Base-by-base conservation (phyloP, 352 stramenopile genomes). In the Pythium dissotocum region DNA sequence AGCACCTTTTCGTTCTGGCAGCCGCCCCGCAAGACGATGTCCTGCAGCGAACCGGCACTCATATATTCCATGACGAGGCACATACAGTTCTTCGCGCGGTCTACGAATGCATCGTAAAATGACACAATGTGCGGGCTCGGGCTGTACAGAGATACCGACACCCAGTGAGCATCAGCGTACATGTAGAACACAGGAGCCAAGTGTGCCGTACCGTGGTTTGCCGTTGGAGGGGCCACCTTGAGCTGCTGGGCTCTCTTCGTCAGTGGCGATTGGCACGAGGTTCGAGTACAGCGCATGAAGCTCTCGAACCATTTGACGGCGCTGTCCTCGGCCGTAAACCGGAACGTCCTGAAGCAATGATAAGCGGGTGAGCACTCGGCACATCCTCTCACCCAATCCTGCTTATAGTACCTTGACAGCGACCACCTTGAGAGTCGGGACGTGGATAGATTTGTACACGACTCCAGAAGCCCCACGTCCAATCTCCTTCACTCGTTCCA, bases 61-160 rank as follows among this genome's bases (percentile, higher is more conserved):
- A 98, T 98, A 65, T 97, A 98, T 71, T 98, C 91, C 87, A 98
- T 96, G 32, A 98, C 91, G 53, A 98, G 76, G 40, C 80, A 94
- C 49, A 98, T 92, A 30, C 78, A 93, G 67, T 94, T 95, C 64
- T 96, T 94, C 18, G 86, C 77, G 12, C 84, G 79, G 68, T 97
- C 90, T 6, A 94, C 86, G 69, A 97, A 98, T n/a, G 89, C 91
- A 63, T 97, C 91, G 68, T 97, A 96, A 70, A 98, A 98, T 14
- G 84, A 94, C 21, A 98, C 91, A 49, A 98, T 95, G 62, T 95
- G 91, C 24, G 90, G 91, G 70, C 90, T 93, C 21, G 86, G 73
- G 24, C 87, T 95, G 40, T 16, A 28, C 6, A 28, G 7, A 28
- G 4, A 54, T 32, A 33, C 6, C 6, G 6, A 13, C 3, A 54